These are phyloP conservation scores for Botrytis squamosa DNA, from an alignment of 2,329 filamentous ascomycete genomes.

Conservation along the genomic window DNA sequence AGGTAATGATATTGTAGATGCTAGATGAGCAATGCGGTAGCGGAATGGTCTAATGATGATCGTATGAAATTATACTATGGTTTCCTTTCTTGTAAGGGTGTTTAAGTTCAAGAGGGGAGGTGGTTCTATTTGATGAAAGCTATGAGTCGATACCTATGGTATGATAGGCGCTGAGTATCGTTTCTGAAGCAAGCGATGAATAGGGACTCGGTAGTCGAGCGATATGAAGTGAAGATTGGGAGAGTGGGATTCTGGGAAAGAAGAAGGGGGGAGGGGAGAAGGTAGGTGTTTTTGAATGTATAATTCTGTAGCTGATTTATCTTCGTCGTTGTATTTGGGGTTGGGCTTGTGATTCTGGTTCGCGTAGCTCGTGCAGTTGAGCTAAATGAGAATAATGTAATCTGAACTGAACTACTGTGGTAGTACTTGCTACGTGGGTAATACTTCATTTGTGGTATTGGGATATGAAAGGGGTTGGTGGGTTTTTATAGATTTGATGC, in stretches of 20 bases:
- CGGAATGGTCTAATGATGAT: background rate
- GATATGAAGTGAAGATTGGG: background rate
- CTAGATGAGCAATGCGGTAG: background rate
- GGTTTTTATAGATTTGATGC: accelerated
- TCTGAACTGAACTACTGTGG: background rate
- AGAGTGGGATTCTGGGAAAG: too few relatives aligned
- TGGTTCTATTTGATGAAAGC: background rate
- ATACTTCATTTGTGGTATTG: too few relatives aligned
- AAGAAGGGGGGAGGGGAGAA: too few relatives aligned
- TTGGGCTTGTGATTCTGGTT: too few relatives aligned
- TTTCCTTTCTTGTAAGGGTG: background rate
- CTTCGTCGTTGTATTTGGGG: too few relatives aligned
- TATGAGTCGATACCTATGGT: background rate
- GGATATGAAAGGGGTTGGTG: too few relatives aligned
- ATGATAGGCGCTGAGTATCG: background rate
- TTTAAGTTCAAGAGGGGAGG: background rate
- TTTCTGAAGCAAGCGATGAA: background rate
- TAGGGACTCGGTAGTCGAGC: background rate
- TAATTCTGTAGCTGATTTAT: too few relatives aligned
- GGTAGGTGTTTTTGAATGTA: too few relatives aligned
- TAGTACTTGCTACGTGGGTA: accelerated
- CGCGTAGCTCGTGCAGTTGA: background rate
- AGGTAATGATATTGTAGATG: background rate
- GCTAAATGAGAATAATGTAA: too few relatives aligned
- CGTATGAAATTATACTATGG: background rate